These are phyloP conservation scores for Epichloe scottii DNA, from an alignment of 2,329 filamentous ascomycete genomes.

Conservation along the genomic window DNA sequence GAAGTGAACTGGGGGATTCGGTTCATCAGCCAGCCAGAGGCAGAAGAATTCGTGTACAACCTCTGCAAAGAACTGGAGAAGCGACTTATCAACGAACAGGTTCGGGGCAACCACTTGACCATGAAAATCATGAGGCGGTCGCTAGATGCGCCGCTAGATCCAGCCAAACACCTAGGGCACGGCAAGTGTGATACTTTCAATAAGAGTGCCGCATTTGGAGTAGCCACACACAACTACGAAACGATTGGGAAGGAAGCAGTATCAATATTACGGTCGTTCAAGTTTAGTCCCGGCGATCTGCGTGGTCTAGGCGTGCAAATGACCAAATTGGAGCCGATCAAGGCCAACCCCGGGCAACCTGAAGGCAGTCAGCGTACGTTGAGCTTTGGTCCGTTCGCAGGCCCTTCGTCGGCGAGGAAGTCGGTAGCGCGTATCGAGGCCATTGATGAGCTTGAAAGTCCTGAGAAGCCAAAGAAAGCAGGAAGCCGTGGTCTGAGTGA, in stretches of 20 bases:
- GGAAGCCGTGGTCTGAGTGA: constrained; percentile 19
- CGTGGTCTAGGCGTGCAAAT: constrained; percentile 85
- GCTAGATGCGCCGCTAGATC: constrained; percentile 76
- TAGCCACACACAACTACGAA: constrained; percentile 66
- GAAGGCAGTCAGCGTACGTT: constrained; percentile 72
- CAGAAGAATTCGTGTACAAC: constrained; percentile 80
- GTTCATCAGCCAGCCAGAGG: constrained; percentile 83
- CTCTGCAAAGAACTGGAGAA: constrained; percentile 76
- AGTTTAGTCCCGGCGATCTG: constrained; percentile 83
- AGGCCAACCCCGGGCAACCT: constrained; percentile 27
- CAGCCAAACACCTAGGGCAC: constrained; percentile 86
- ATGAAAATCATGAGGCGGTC: constrained; percentile 91
- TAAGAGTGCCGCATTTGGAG: constrained; percentile 71
- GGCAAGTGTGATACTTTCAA: constrained; percentile 92
- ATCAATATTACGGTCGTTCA: constrained; percentile 69
- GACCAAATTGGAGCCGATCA: constrained; percentile 79
- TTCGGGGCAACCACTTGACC: constrained; percentile 78
- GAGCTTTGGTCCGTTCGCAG: constrained; percentile 49
- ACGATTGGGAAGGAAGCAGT: constrained; percentile 70
- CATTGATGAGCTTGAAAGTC: constrained; percentile 36
- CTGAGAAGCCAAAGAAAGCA: constrained; percentile 19
- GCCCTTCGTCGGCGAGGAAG: constrained; percentile 27
- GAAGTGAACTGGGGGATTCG: constrained; percentile 98
- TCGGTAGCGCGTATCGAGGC: constrained; percentile 26
- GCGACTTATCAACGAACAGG: constrained; percentile 66